Evolutionary conservation across 805 yeast species (phyloP).

Genomic region (Debaryomyces maramus): DNA sequence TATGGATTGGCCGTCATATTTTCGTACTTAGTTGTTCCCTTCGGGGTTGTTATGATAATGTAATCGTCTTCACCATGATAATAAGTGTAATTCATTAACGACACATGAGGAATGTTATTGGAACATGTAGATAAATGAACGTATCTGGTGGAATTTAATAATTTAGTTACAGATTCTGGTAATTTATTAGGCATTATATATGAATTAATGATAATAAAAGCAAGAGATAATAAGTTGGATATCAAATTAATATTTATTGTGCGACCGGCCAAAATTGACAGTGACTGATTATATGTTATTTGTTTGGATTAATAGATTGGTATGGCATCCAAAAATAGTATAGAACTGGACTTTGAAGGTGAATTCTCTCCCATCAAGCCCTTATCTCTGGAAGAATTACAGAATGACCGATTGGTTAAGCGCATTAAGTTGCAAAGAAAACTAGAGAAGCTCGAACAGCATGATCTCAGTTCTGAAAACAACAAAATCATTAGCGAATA

Average conservation of each 20-base stretch:
- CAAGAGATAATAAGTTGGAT: no score
- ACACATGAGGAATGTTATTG: conserved; percentile 77
- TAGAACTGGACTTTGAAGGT: conserved; percentile 26
- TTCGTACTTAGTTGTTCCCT: conserved; percentile 67
- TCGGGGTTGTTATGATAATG: conserved; percentile 72
- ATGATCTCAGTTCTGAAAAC: not conserved
- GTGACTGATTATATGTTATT: no score
- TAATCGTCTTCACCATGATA: conserved; percentile 44
- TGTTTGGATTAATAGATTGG: not conserved
- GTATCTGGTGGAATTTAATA: conserved; percentile 62
- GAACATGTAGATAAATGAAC: conserved; percentile 83
- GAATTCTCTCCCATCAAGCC: conserved; percentile 31
- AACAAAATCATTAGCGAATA: not conserved
- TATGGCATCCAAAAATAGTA: conserved; percentile 2
- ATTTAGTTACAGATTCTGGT: conserved; percentile 37
- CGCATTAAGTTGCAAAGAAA: conserved; percentile 14
- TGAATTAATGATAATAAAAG: no score
- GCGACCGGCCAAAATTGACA: conserved; percentile 1
- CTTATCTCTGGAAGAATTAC: conserved; percentile 19
- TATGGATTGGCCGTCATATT: conserved; percentile 71
- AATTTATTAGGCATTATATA: conserved; percentile 12
- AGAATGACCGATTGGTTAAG: conserved; percentile 18
- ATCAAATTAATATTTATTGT: not conserved
- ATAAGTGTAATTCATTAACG: conserved; percentile 88
- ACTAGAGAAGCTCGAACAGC: conserved; percentile 6